phyloP scores from a whole-genome alignment of 192 early-diverging fungal genomes.

The Funneliformis mosseae region DNA sequence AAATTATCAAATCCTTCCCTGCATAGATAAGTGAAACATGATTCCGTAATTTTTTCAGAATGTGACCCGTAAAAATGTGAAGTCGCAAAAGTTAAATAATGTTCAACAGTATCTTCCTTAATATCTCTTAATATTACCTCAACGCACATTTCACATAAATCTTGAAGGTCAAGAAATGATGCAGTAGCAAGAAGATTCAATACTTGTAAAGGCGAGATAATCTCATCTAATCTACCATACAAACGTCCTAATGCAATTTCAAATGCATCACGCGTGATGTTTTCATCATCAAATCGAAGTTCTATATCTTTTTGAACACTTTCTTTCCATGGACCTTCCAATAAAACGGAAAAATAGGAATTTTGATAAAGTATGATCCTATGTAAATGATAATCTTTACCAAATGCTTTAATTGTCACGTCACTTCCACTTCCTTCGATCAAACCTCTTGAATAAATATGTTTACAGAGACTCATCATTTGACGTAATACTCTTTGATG shows the following conservation, averaged over 20 bases:
- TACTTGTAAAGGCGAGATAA: slow-evolving; percentile 45
- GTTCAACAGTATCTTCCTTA: slow-evolving; percentile 39
- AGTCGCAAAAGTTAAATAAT: slow-evolving; percentile 51
- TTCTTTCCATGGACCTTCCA: slow-evolving; percentile 55
- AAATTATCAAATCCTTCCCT: slow-evolving; percentile 52
- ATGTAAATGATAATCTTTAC: slow-evolving; percentile 53
- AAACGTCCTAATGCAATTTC: slow-evolving; percentile 52
- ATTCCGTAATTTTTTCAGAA: slow-evolving; percentile 49
- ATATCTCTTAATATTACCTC: slow-evolving; percentile 28
- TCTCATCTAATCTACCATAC: slow-evolving; percentile 52
- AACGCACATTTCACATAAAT: slow-evolving; percentile 47
- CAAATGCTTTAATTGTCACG: slow-evolving; percentile 48
- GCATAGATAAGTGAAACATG: slow-evolving; percentile 55
- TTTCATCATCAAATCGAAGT: slow-evolving; percentile 51
- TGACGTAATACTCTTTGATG: slow-evolving; percentile 34
- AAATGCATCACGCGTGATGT: slow-evolving; percentile 57
- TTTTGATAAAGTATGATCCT: slow-evolving; percentile 57
- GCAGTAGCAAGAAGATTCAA: slow-evolving; percentile 48
- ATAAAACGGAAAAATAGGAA: slow-evolving; percentile 49
- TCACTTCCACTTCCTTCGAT: slow-evolving; percentile 53
- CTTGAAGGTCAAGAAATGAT: slow-evolving; percentile 53
- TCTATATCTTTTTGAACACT: slow-evolving; percentile 34
- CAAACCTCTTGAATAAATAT: slow-evolving; percentile 52
- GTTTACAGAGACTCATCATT: slow-evolving; percentile 40
- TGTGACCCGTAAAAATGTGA: slow-evolving; percentile 45